Evolutionary conservation across 495 filamentous ascomycete genomes (phyloP), one percentile per base, ranked within the genome.

Genomic region (Tricharina praecox): DNA sequence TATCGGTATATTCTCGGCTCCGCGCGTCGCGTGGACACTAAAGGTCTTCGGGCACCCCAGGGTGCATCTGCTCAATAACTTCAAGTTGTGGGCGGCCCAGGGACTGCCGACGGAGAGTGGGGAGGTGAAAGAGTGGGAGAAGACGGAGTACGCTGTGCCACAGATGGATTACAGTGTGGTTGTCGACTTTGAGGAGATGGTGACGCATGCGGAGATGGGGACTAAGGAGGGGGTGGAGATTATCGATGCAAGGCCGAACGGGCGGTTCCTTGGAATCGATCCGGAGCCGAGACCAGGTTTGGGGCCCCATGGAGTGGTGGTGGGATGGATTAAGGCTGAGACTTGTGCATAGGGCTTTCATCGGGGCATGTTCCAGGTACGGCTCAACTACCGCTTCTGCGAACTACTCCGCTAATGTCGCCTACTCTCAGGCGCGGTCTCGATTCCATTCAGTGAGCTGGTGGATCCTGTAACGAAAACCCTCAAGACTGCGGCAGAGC

Each of bases 41-140:
- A 74, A 75, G 49, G 76, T 86, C 20, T 93, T 94, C 60, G 88
- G 90, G 9, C 90, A 97, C 63, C 70, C 77, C n/a, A 76, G 72
- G 51, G 88, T 95, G 3, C 84, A 94, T 63, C 58, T 97, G 28
- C 66, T 97, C 45, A 90, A 97, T 65, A 97, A 96, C 64, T 97
- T 94, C 67, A 77, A 77, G 58, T 59, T 82, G 26, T 97, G 87
- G 87, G 76, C 84, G 1, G 77, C 85, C 20, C 70, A 87, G 59
- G 84, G 81, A 5, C 70, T 74, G 52, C 82, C 86, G 3, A 80
- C 75, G 0, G 87, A 94, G 66, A 76, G 70, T 33, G 88, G 86
- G 2, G 25, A 34, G 23, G 20, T 28, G 23, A 37, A 32, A 11
- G 3, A 16, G 33, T 43, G 52, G 4, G 66, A 71, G 37, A 61